Conservation (phyloP, 169 alveolate genomes). For the Babesia sp. region DNA sequence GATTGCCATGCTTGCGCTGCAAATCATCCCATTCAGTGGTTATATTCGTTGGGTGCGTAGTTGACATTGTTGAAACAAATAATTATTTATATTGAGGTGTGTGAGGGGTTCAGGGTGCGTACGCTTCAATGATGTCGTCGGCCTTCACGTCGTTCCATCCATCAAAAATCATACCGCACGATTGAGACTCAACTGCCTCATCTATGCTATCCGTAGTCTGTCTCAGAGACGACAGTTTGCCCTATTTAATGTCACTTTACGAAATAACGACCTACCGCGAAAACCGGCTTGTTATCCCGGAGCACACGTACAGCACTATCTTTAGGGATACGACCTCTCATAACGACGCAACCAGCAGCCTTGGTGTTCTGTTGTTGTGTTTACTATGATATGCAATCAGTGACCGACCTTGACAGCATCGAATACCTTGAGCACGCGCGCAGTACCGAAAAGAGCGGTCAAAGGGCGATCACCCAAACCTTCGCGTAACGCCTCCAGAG, state of each 20-base stretch:
- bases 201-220: slow-evolving; percentile 37
- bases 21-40: slow-evolving; percentile 90
- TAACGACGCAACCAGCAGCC: slow-evolving; percentile 67
- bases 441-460: slow-evolving; percentile 39
- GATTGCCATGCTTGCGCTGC: slow-evolving; percentile 85
- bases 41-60: slow-evolving; percentile 84
- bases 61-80: slow-evolving; percentile 75
- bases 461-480: slow-evolving; percentile 34
- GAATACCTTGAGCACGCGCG: slow-evolving; percentile 47
- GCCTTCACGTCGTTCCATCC: slow-evolving; percentile 61
- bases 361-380: slow-evolving; percentile 21
- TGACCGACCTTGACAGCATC: slow-evolving; percentile 47
- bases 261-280: slow-evolving; percentile 9
- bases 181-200: slow-evolving; percentile 49
- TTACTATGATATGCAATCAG: neutral
- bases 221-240: slow-evolving; percentile 55
- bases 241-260: slow-evolving; percentile 10
- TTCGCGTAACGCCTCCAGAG: slow-evolving; percentile 4
- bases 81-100: neutral
- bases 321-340: slow-evolving; percentile 33
- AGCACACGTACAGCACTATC: slow-evolving; percentile 41
- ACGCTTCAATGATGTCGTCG: slow-evolving; percentile 58
- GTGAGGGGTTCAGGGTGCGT: slow-evolving; percentile 14
- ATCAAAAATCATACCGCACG: slow-evolving; percentile 59
- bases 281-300: slow-evolving; percentile 40